Percentiles rank a stretch among this genome's conserved stretches.
Evolutionary conservation across 2,329 filamentous ascomycete genomes (phyloP).

Genomic region (Venturia asperata): DNA sequence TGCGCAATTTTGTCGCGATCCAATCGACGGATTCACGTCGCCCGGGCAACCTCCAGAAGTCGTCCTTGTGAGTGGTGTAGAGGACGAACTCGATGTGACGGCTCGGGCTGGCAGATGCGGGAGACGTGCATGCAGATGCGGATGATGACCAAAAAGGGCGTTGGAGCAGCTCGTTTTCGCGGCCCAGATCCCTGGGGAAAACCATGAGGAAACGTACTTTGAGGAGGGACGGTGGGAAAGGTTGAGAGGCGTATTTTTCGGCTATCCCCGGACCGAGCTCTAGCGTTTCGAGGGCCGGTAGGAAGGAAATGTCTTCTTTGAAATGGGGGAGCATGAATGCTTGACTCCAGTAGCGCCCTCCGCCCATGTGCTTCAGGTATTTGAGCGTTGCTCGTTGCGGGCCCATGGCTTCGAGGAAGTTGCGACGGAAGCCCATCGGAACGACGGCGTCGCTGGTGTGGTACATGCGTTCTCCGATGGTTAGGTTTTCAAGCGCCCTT

Average conservation of each 20-base stretch:
- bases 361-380: conserved; percentile 13
- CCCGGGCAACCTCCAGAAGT: not conserved
- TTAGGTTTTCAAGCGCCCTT: conserved; percentile 8
- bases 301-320: not conserved
- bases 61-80: not conserved
- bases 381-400: conserved; percentile 7
- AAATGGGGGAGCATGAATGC: not conserved
- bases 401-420: not conserved
- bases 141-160: not conserved
- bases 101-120: not conserved
- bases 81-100: not conserved
- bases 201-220: not conserved
- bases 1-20: not conserved
- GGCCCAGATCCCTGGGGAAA: not conserved
- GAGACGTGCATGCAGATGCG: no score
- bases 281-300: not conserved
- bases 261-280: not conserved
- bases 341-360: not conserved
- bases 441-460: not conserved
- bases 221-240: not conserved
- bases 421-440: not conserved
- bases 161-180: not conserved
- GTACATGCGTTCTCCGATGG: conserved; percentile 8
- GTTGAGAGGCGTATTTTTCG: not conserved
- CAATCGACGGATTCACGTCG: not conserved